These are phyloP conservation scores for Monosporozyma aquatica DNA, from an alignment of 805 yeast genomes.

Conservation along the genomic window DNA sequence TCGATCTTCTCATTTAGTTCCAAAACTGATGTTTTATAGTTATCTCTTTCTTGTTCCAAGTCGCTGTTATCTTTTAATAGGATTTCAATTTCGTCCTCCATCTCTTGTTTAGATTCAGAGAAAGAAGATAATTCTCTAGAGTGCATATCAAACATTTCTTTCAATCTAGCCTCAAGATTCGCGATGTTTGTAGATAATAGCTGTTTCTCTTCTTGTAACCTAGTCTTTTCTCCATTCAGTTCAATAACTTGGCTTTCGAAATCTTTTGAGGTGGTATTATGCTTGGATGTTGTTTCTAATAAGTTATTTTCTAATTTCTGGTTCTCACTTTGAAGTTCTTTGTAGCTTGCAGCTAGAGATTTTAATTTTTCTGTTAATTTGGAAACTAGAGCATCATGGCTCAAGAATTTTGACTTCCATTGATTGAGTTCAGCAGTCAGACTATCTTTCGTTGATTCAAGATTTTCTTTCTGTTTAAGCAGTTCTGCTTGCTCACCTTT, in stretches of 20 bases:
- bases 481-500: constrained; percentile 8
- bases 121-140: background rate
- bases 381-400: constrained; percentile 31
- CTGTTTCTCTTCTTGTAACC: constrained; percentile 7
- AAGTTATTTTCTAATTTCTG: constrained; percentile 13
- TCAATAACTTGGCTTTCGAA: constrained; percentile 10
- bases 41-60: background rate
- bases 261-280: constrained; percentile 9
- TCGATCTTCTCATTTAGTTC: constrained; percentile 1
- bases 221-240: constrained; percentile 6
- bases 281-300: constrained; percentile 5
- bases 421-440: constrained; percentile 22
- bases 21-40: background rate
- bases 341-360: constrained; percentile 32
- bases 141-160: background rate
- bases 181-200: constrained; percentile 1
- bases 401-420: constrained; percentile 21
- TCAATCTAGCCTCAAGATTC: constrained; percentile 5
- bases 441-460: constrained; percentile 19
- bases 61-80: constrained; percentile 1
- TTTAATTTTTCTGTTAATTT: constrained; percentile 40
- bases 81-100: background rate
- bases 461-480: background rate
- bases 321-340: constrained; percentile 23
- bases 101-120: background rate